Conservation (phyloP, 495 filamentous ascomycete species). For the Talaromyces trachyspermus region DNA sequence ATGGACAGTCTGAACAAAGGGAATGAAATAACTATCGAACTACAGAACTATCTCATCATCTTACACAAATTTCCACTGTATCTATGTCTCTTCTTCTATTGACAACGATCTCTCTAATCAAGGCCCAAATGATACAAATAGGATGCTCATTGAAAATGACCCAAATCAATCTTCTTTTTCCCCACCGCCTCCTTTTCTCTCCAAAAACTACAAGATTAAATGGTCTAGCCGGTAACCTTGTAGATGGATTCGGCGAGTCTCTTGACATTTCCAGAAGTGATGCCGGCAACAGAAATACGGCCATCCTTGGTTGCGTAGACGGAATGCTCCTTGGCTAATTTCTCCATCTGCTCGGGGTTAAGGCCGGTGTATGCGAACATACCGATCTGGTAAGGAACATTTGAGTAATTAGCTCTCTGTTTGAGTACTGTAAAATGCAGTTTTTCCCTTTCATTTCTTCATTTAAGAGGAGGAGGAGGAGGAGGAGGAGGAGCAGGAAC, state of each 20-base stretch:
- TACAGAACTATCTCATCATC: no score
- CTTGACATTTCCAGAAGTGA: conserved; percentile 87
- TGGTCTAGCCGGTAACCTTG: conserved; percentile 70
- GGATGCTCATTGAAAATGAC: no score
- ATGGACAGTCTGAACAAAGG: no score
- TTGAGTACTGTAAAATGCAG: no score
- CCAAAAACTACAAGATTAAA: neutral
- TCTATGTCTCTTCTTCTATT: no score
- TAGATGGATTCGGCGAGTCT: conserved; percentile 91
- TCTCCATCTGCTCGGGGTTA: conserved; percentile 86
- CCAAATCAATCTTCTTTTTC: conserved; percentile 2
- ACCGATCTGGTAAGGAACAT: conserved; percentile 56
- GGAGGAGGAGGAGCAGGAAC: neutral
- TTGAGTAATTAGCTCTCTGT: neutral
- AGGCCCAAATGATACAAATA: no score
- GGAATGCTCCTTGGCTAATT: conserved; percentile 91
- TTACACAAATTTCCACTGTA: no score
- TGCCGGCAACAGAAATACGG: conserved; percentile 93
- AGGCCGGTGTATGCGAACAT: conserved; percentile 99
- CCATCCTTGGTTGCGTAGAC: conserved; percentile 98
- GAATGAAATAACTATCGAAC: no score
- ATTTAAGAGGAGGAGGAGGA: neutral
- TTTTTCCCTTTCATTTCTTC: no score
- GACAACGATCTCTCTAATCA: no score
- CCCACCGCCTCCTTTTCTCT: conserved; percentile 7